Conservation (phyloP, 2,329 filamentous ascomycete species). For the Nakataea oryzae region DNA sequence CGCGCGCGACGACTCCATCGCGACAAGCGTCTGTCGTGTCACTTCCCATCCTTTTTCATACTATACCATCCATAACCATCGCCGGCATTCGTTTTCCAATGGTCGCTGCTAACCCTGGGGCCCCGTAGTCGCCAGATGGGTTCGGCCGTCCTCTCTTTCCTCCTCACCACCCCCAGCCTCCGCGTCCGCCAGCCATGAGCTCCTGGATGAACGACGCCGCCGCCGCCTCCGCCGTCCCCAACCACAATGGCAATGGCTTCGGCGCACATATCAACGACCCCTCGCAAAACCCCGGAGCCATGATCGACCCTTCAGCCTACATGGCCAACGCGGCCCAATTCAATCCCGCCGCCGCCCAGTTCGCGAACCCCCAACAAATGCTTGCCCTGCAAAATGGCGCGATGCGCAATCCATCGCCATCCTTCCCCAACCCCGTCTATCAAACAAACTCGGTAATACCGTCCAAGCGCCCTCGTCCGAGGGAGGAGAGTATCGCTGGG, state of each 20-base stretch:
- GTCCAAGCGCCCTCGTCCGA: constrained; percentile 73
- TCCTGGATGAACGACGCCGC: constrained; percentile 63
- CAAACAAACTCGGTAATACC: constrained; percentile 80
- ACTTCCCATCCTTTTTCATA: constrained; percentile 28
- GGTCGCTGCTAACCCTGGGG: constrained; percentile 29
- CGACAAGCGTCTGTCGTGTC: constrained; percentile 33
- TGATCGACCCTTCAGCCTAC: constrained; percentile 57
- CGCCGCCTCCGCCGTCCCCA: constrained; percentile 33
- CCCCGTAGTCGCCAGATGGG: constrained; percentile 32
- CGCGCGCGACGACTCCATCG: constrained; percentile 35
- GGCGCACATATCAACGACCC: constrained; percentile 50
- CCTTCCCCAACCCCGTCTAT: constrained; percentile 68
- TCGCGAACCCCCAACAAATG: constrained; percentile 47
- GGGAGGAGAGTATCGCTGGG: constrained; percentile 74
- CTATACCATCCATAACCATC: constrained; percentile 30
- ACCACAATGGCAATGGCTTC: constrained; percentile 61
- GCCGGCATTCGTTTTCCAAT: constrained; percentile 22
- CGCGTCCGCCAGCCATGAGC: constrained; percentile 49
- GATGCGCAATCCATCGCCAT: constrained; percentile 73
- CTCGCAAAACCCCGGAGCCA: constrained; percentile 34
- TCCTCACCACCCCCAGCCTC: constrained; percentile 7
- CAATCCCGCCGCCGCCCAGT: constrained; percentile 43
- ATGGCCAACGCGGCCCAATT: constrained; percentile 51
- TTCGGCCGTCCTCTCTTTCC: constrained; percentile 16
- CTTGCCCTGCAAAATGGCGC: constrained; percentile 68